Base-by-base conservation (phyloP, 208 protist genomes). In the Trypanosoma lewisi region DNA sequence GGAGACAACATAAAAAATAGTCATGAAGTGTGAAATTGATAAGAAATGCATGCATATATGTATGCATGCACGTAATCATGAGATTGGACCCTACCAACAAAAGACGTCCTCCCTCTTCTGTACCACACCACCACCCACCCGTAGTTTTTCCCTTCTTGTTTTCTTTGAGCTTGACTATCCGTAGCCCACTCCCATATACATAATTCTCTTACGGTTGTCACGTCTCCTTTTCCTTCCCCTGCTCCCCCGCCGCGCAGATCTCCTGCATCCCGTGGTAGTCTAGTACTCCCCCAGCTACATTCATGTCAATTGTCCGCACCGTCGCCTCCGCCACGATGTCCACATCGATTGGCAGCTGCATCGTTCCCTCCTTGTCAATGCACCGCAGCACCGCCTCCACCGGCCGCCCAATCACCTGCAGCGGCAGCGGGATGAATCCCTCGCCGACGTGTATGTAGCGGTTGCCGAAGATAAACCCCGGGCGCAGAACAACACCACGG, bases 391-490 rank as follows among this genome's bases (percentile, higher is more conserved):
- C 12, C 30, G 52, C 60, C 49, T 89, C 83, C 16, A 91, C 49
- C 5, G 89, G 89, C 28, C 61, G 53, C 5, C 85, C 89, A 0
- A 91, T n/a, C 45, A 83, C 49, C 55, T 70, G 36, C 23, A 94
- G 78, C 17, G 88, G 88, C n/a, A 94, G 17, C 30, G 82, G 73
- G 19, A 68, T 34, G 25, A 56, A 77, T 61, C 82, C 76, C 4
- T 69, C 66, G 17, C 70, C 71, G 0, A 85, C 6, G 27, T 60
- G 23, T 23, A 80, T 17, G 54, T 84, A 83, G n/a, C 82, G 82
- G 14, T 78, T 87, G 71, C 89, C 89, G 60, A 93, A 88, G 49
- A 95, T 87, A 39, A 92, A 81, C 14, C 83, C 77, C 4, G 89
- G 89, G 2, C 84, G 81, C 49, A 95, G 70, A 33, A 95, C 80